phyloP scores from a whole-genome alignment of 306 rosid genomes.

The Cucurbita pepo region DNA sequence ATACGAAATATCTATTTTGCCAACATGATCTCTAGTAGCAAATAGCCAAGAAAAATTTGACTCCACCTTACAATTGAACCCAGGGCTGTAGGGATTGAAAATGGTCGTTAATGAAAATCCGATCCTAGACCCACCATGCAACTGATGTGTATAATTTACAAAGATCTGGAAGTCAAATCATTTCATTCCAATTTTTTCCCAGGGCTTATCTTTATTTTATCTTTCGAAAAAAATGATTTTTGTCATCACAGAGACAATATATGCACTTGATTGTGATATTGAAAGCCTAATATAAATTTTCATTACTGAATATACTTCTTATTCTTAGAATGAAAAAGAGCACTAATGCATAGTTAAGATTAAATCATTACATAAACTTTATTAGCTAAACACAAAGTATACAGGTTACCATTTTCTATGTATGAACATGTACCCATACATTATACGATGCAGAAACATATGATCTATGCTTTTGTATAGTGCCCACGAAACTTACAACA shows the following conservation, averaged over 20 bases:
- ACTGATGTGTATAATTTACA: background rate
- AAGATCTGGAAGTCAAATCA: background rate
- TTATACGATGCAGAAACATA: background rate
- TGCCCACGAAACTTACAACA: constrained; percentile 43
- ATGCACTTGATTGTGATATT: background rate
- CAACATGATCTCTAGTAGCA: background rate
- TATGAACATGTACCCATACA: background rate
- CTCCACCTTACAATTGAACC: background rate
- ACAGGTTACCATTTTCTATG: background rate
- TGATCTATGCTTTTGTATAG: background rate
- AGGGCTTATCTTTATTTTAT: background rate
- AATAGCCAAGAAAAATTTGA: background rate
- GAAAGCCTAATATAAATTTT: background rate
- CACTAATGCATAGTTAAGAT: background rate
- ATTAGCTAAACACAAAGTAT: background rate
- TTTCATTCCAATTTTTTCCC: background rate
- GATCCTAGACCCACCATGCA: background rate
- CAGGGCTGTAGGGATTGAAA: background rate
- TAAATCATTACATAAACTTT: background rate
- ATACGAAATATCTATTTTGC: background rate
- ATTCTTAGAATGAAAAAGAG: background rate
- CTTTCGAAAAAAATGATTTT: background rate
- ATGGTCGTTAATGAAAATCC: background rate
- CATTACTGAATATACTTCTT: background rate
- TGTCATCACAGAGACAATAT: background rate